Percentiles rank a stretch among this genome's conserved stretches.
Conservation (phyloP, 345 rosid genomes). For the Excoecaria agallocha region DNA sequence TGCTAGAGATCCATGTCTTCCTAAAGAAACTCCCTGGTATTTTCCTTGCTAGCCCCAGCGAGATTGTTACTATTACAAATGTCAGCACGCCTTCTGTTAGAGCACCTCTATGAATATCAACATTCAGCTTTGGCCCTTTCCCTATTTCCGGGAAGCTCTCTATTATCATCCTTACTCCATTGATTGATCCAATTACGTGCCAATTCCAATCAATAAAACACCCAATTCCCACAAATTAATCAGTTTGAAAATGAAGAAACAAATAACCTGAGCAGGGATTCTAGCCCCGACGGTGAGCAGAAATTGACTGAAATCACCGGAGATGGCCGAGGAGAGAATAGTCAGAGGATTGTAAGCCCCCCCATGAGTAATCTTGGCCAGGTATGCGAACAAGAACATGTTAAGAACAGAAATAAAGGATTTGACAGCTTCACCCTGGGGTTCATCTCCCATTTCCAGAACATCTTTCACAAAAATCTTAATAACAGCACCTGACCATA, state of each 20-base stretch:
- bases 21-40: constrained; percentile 72
- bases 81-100: constrained; percentile 82
- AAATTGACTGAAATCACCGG: constrained; percentile 53
- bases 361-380: constrained; percentile 57
- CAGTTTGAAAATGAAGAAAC: not conserved
- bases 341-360: constrained; percentile 70
- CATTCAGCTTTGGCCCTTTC: constrained; percentile 63
- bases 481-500: constrained; percentile 64
- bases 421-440: constrained; percentile 41
- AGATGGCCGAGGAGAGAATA: constrained; percentile 54
- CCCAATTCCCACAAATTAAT: not conserved
- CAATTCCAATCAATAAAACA: not conserved
- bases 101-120: constrained; percentile 72
- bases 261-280: constrained; percentile 68
- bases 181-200: constrained; percentile 76
- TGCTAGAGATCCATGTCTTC: constrained; percentile 91
- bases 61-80: constrained; percentile 58
- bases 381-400: constrained; percentile 66
- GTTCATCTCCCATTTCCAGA: constrained; percentile 45
- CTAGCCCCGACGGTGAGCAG: constrained; percentile 59
- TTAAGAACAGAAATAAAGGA: constrained; percentile 36
- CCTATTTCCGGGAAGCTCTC: constrained; percentile 65
- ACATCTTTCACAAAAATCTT: constrained; percentile 51
- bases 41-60: constrained; percentile 62
- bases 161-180: constrained; percentile 63